Conservation (phyloP, 805 yeast genomes). For the Metschnikowia vanudenii region DNA sequence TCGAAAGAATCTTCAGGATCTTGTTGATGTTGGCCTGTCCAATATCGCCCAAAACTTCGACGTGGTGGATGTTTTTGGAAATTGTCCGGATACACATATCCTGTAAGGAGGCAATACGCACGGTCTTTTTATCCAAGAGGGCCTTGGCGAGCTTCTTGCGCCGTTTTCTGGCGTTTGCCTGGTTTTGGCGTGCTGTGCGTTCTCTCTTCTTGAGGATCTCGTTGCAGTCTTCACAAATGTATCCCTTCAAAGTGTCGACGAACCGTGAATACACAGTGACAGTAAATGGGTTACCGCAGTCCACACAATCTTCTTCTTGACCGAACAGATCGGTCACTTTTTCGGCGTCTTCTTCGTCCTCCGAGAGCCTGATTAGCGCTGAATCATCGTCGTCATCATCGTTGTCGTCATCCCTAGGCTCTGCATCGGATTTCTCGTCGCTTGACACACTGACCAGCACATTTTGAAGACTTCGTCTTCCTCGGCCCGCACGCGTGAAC, state of each 20-base stretch:
- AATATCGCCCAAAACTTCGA: conserved; percentile 83
- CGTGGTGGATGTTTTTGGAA: conserved; percentile 65
- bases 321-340: conserved; percentile 38
- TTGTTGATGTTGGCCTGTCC: conserved; percentile 70
- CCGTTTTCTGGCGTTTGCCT: conserved; percentile 64
- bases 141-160: conserved; percentile 84
- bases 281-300: conserved; percentile 57
- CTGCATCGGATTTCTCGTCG: not conserved
- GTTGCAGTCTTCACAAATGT: conserved; percentile 64
- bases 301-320: conserved; percentile 59
- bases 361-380: conserved; percentile 9
- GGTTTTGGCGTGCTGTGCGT: conserved; percentile 48
- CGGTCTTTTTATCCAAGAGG: conserved; percentile 67
- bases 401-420: conserved; percentile 9
- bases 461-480: not conserved
- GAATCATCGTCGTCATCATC: conserved; percentile 3
- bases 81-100: conserved; percentile 74
- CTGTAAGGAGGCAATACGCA: conserved; percentile 68
- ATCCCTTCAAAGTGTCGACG: conserved; percentile 54
- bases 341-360: conserved; percentile 19
- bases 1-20: conserved; percentile 72
- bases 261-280: conserved; percentile 66
- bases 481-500: not conserved
- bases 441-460: not conserved
- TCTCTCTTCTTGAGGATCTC: conserved; percentile 40